Evolutionary conservation across 768 basidiomycete genomes (phyloP).

Genomic region (Calvatia gigantea): DNA sequence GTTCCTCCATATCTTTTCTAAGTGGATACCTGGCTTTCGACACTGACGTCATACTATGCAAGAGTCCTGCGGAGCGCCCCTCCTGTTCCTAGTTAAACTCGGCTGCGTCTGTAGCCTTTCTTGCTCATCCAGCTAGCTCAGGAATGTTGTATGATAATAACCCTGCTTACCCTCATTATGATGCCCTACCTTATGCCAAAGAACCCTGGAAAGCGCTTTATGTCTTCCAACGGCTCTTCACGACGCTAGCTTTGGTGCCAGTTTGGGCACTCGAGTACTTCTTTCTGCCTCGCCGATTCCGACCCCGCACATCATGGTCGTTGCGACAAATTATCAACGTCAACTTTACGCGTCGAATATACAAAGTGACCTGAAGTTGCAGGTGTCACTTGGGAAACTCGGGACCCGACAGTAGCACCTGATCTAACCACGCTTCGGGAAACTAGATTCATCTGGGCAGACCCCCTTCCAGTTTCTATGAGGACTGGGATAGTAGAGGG

Average conservation of each 20-base stretch:
- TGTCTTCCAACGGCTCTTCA: conserved; percentile 43
- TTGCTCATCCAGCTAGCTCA: neutral
- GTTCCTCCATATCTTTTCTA: neutral
- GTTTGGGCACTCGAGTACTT: conserved; percentile 42
- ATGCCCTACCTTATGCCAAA: conserved; percentile 38
- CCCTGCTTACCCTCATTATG: conserved; percentile 38
- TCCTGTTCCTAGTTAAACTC: neutral
- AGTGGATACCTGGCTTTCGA: neutral
- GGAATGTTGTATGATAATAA: conserved; percentile 25
- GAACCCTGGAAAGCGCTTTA: conserved; percentile 46
- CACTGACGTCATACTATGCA: neutral
- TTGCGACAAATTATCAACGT: conserved; percentile 46
- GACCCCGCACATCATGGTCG: conserved; percentile 50
- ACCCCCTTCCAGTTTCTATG: conserved; percentile 34
- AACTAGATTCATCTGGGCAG: conserved; percentile 48
- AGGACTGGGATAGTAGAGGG: conserved; percentile 41
- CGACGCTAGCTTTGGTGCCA: conserved; percentile 44
- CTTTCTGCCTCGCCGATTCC: conserved; percentile 36
- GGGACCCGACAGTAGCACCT: conserved; percentile 35
- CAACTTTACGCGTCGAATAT: conserved; percentile 49
- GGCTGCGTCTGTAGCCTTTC: neutral
- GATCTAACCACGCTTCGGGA: conserved; percentile 30
- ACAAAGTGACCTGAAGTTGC: conserved; percentile 53
- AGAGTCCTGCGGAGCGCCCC: neutral
- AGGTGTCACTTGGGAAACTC: conserved; percentile 52